Percentiles rank a stretch among this genome's conserved stretches.
phyloP scores from a whole-genome alignment of 768 basidiomycete genomes.

The Tricholoma flavovirens region DNA sequence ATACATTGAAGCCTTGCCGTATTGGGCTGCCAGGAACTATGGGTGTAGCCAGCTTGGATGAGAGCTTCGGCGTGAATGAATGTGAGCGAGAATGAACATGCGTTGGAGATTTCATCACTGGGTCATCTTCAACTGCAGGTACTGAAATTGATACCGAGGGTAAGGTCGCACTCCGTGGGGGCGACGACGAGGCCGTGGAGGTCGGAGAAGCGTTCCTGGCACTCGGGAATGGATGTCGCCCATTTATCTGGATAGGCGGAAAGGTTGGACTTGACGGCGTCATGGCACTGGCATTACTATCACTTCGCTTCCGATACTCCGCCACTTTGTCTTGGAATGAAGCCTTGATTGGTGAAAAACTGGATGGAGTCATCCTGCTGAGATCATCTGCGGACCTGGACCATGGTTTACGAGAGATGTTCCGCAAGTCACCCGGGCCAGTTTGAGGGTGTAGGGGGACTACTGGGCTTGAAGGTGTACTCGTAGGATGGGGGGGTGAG shows the following conservation, averaged over 20 bases:
- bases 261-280: conserved; percentile 32
- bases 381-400: conserved; percentile 79
- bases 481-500: conserved; percentile 30
- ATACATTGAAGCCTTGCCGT: conserved; percentile 45
- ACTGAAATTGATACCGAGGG: conserved; percentile 41
- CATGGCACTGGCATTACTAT: conserved; percentile 44
- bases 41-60: conserved; percentile 60
- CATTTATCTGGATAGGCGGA: conserved; percentile 25
- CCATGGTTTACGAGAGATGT: conserved; percentile 68
- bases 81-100: conserved; percentile 62
- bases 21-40: conserved; percentile 52
- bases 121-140: conserved; percentile 30
- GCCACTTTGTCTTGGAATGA: conserved; percentile 59
- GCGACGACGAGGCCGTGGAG: conserved; percentile 25
- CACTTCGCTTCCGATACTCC: conserved; percentile 59
- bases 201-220: conserved; percentile 27
- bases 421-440: conserved; percentile 61
- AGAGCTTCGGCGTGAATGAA: conserved; percentile 65
- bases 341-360: conserved; percentile 35
- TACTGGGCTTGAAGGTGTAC: conserved; percentile 34
- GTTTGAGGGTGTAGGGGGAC: conserved; percentile 18
- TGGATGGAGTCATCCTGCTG: conserved; percentile 39
- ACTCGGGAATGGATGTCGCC: conserved; percentile 40
- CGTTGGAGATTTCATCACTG: conserved; percentile 21
- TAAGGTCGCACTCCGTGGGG: conserved; percentile 30